phyloP scores from a whole-genome alignment of 2,329 filamentous ascomycete genomes.

The Aspergillus eucalypticola region DNA sequence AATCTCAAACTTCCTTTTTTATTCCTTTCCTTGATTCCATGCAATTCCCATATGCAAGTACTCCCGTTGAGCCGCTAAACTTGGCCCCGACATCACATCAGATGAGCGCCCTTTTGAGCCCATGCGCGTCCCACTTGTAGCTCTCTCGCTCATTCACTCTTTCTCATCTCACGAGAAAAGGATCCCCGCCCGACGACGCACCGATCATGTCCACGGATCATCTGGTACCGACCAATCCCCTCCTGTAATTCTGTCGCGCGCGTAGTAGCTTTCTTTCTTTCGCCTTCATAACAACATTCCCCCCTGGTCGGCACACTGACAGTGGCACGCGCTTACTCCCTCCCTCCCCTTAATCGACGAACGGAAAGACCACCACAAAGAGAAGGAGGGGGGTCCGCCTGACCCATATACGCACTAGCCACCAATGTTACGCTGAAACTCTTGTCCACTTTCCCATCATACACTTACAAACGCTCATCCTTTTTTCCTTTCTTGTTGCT shows the following conservation, averaged over 20 bases:
- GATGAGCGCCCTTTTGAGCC: neutral
- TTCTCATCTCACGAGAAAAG: neutral
- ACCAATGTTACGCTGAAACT: constrained; percentile 1
- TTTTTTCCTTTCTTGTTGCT: neutral
- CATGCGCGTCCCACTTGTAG: neutral
- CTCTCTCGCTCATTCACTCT: neutral
- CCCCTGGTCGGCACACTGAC: neutral
- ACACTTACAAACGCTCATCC: constrained; percentile 1
- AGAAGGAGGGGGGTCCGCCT: neutral
- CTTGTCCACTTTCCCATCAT: constrained; percentile 9
- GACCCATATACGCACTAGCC: neutral
- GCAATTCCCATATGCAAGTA: neutral
- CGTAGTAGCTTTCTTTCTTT: neutral
- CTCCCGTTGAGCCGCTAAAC: neutral
- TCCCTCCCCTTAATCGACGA: neutral
- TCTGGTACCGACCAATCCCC: neutral
- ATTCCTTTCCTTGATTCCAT: neutral
- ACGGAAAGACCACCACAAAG: neutral
- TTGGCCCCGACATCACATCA: neutral
- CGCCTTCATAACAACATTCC: neutral
- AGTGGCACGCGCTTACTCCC: too few relatives aligned
- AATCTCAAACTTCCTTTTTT: neutral
- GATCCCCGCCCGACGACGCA: neutral
- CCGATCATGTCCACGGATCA: neutral
- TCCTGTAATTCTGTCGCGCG: neutral